Evolutionary conservation across 1,284 basidiomycete genomes (phyloP).

Genomic region (Cryptococcus jaspeensis): DNA sequence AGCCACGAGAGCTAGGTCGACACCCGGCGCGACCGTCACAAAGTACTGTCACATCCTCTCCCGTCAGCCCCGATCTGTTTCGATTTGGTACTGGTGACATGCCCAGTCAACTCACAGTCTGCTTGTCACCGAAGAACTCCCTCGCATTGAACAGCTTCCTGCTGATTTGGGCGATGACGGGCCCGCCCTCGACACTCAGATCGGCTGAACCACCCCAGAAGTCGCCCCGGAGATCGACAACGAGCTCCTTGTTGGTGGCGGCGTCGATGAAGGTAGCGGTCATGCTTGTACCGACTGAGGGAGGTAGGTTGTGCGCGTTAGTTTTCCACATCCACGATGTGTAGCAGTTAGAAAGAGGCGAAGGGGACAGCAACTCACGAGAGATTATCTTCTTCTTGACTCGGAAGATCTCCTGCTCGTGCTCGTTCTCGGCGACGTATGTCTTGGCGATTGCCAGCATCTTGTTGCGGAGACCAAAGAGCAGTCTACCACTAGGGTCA

Average conservation of each 20-base stretch:
- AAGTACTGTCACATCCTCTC: constrained; percentile 36
- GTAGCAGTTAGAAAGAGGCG: neutral
- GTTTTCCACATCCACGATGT: neutral
- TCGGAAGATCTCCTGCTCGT: constrained; percentile 37
- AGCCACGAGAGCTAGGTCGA: constrained; percentile 52
- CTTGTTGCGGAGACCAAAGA: constrained; percentile 44
- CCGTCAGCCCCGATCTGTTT: neutral
- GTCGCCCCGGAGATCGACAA: constrained; percentile 39
- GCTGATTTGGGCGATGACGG: constrained; percentile 42
- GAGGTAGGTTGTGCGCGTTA: neutral
- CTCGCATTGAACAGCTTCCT: constrained; percentile 36
- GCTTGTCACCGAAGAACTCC: constrained; percentile 39
- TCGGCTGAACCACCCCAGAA: constrained; percentile 43
- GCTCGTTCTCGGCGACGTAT: constrained; percentile 32
- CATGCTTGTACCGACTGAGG: constrained; percentile 44
- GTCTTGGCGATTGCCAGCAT: constrained; percentile 34
- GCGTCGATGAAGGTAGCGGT: constrained; percentile 38
- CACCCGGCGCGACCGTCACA: constrained; percentile 50
- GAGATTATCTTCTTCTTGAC: constrained; percentile 31
- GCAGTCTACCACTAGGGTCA: constrained; percentile 33
- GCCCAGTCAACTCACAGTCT: constrained; percentile 35
- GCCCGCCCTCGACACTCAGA: constrained; percentile 33
- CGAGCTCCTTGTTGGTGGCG: constrained; percentile 23
- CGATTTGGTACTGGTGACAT: neutral
- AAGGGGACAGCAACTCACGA: constrained; percentile 25